Evolutionary conservation across 2,329 filamentous ascomycete genomes (phyloP).

Genomic region (Apiospora aurea): DNA sequence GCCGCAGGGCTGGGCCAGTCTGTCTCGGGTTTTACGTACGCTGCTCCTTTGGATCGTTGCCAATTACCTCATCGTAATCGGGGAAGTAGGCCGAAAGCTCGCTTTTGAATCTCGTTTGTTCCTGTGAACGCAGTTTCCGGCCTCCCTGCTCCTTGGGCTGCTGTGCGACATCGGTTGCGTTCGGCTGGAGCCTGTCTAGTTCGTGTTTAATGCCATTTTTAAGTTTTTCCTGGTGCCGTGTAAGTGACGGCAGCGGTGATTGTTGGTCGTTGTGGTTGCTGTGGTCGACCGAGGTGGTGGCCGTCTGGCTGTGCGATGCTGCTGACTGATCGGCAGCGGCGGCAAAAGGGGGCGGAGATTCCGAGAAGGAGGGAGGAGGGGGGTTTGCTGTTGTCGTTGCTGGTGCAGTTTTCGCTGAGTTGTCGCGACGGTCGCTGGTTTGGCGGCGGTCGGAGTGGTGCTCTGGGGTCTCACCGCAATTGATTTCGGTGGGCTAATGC

Average conservation of each 20-base stretch:
- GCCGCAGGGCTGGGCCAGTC: not conserved
- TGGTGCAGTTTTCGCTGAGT: constrained; percentile 33
- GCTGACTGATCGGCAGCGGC: constrained; percentile 25
- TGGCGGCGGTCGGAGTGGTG: constrained; percentile 31
- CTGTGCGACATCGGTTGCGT: constrained; percentile 47
- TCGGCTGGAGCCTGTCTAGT: constrained; percentile 62
- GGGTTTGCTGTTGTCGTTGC: constrained; percentile 29
- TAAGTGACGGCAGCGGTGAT: constrained; percentile 41
- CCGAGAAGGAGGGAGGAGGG: constrained; percentile 28
- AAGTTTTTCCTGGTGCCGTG: constrained; percentile 64
- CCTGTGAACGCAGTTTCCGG: constrained; percentile 83
- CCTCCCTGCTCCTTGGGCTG: constrained; percentile 68
- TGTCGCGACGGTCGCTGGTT: constrained; percentile 34
- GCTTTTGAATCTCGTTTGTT: constrained; percentile 86
- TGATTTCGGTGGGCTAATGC: constrained; percentile 36
- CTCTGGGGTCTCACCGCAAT: constrained; percentile 38
- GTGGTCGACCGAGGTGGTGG: constrained; percentile 20
- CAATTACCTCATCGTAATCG: constrained; percentile 93
- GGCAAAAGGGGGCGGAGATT: constrained; percentile 40
- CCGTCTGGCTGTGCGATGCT: constrained; percentile 28
- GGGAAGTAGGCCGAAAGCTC: constrained; percentile 90
- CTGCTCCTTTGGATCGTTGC: constrained; percentile 79
- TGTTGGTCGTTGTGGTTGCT: constrained; percentile 38
- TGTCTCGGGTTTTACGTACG: constrained; percentile 59
- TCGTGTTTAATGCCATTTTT: constrained; percentile 69